Conservation (phyloP, 352 stramenopile genomes). For the Pythium aristosporum region DNA sequence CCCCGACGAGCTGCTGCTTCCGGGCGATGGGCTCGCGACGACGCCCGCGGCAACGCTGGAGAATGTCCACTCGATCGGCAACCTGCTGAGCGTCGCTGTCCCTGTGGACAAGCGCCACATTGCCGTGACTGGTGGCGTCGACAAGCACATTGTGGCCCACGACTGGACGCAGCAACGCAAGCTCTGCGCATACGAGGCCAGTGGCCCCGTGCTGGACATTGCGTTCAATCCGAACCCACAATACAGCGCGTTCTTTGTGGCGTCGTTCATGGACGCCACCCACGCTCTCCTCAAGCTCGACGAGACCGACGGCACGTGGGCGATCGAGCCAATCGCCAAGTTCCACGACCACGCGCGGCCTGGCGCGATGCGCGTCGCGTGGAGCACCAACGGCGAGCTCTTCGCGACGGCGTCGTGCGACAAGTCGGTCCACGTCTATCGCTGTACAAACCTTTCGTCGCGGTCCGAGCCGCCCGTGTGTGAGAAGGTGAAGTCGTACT, state of each 20-base stretch:
- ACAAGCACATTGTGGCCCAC: slow-evolving; percentile 72
- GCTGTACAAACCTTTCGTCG: slow-evolving; percentile 34
- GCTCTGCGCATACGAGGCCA: slow-evolving; percentile 37
- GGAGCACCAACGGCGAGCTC: slow-evolving; percentile 47
- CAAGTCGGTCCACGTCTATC: slow-evolving; percentile 74
- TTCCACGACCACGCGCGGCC: slow-evolving; percentile 78
- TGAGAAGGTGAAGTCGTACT: slow-evolving; percentile 79
- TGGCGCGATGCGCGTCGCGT: slow-evolving; percentile 64
- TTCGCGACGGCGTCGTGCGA: slow-evolving; percentile 79
- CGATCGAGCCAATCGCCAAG: slow-evolving; percentile 36
- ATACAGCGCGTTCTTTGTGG: slow-evolving; percentile 55
- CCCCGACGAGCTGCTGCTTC: slow-evolving; percentile 69
- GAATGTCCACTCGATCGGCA: slow-evolving; percentile 60
- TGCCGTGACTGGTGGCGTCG: slow-evolving; percentile 63
- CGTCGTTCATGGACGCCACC: slow-evolving; percentile 69
- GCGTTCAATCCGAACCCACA: slow-evolving; percentile 52
- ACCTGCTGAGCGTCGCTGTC: slow-evolving; percentile 61
- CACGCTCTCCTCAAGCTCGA: slow-evolving; percentile 57
- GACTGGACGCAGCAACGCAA: slow-evolving; percentile 55
- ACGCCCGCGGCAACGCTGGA: slow-evolving; percentile 36
- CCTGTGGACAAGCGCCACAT: slow-evolving; percentile 39
- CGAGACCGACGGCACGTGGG: slow-evolving; percentile 33
- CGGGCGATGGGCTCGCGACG: slow-evolving; percentile 37
- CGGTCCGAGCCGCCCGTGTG: slow-evolving; percentile 16
- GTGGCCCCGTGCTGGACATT: slow-evolving; percentile 55